Base-by-base conservation (phyloP, 2,329 filamentous ascomycete genomes). In the Ceratocystis cacaofunesta region DNA sequence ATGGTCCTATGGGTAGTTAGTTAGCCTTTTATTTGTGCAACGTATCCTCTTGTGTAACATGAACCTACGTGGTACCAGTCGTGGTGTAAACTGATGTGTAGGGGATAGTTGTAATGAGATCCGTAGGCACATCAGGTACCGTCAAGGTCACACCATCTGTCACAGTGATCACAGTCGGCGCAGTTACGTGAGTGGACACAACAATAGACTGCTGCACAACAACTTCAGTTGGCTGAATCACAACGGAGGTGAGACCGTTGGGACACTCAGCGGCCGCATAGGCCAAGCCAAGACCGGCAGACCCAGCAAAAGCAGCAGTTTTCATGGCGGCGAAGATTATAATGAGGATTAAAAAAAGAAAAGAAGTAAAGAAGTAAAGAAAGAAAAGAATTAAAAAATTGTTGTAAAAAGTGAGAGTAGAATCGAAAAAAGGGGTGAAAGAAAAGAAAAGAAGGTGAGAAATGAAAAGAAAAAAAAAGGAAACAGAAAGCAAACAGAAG, bases 241-340 rank as follows among this genome's bases (percentile, higher is more conserved):
- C 43, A 5, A 67, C 46, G 2, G 66, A 65, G 10, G 62, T 67
- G 1, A 48, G n/a, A 3, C 62, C 66, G 22, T 57, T 50, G 5
- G 58, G 62, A n/a, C 66, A 67, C 15, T 67, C 65, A 3, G 64
- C 44, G 0, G 64, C 46, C 2, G 62, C 66, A 43, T 67, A 67
- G 7, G 57, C 66, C 28, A 67, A 19, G 7, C 66, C 66, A 36
- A 67, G 52, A 17, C 62, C 58, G 5, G 66, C 66, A n/a, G 50
- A 65, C 63, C 62, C 43, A 32, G 66, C 68, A 43, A 65, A 12
- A 64, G 30, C 60, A 61, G 63, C 36, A 61, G 55, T 52, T 62
- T 61, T 66, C 65, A 65, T 65, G n/a, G 6, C 62, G 28, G 32
- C 25, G 4, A 44, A 48, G 22, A 41, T 10, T 44, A 10, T 28